phyloP scores from a whole-genome alignment of 73 alveolate species.

The Blepharisma japonicum region DNA sequence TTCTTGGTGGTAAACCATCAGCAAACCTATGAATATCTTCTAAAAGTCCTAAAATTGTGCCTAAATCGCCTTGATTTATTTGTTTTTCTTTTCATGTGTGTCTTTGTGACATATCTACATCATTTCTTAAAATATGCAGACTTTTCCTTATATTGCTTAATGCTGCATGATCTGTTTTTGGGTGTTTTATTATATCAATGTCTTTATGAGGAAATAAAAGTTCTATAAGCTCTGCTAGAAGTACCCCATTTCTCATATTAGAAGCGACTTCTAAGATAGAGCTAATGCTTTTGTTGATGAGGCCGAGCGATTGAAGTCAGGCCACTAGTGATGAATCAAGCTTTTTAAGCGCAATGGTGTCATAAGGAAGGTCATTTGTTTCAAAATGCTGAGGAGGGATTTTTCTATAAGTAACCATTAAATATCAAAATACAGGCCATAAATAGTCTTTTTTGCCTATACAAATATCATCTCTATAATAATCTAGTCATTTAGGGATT shows the following conservation, averaged over 20 bases:
- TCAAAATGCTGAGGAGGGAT: too few species aligned
- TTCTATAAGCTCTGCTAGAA: background rate
- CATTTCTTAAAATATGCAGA: background rate
- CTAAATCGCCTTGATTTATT: conserved; percentile 15
- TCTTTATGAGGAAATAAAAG: conserved; percentile 1
- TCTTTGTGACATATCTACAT: background rate
- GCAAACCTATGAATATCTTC: conserved; percentile 22
- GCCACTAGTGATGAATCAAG: background rate
- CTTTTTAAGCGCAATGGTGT: background rate
- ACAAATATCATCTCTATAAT: background rate
- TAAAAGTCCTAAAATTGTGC: background rate
- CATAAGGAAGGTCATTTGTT: background rate
- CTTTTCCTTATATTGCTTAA: background rate
- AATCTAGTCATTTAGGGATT: background rate
- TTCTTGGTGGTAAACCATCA: conserved; percentile 7
- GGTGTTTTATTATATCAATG: background rate
- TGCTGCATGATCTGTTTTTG: conserved; percentile 27
- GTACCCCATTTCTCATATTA: conserved; percentile 11
- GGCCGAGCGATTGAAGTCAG: conserved; percentile 13
- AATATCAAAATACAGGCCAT: conserved; percentile 17
- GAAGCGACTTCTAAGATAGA: conserved; percentile 12
- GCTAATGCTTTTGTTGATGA: background rate
- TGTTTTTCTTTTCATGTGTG: conserved; percentile 13
- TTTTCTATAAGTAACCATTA: background rate
- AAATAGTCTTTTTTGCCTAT: background rate